Evolutionary conservation across 441 rosid species (phyloP).

Genomic region (Populus tomentosa): DNA sequence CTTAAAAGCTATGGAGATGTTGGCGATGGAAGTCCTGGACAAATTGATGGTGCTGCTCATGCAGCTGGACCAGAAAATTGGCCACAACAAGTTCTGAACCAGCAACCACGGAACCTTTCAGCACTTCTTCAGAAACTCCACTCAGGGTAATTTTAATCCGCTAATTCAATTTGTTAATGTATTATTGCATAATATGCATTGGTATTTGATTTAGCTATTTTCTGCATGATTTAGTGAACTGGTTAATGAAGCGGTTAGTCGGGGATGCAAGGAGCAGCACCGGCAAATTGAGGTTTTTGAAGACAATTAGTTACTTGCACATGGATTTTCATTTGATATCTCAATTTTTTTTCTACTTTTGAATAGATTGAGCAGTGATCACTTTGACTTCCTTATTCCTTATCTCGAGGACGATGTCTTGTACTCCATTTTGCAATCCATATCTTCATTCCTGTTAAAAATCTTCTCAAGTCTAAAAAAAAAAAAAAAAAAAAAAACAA

Average conservation of each 20-base stretch:
- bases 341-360: not conserved
- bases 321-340: constrained; percentile 2
- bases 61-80: constrained; percentile 72
- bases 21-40: constrained; percentile 61
- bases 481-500: not conserved
- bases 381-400: not conserved
- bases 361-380: constrained; percentile 7
- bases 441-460: not conserved
- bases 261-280: constrained; percentile 95
- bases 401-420: not conserved
- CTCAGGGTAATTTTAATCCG: constrained; percentile 52
- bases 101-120: constrained; percentile 85
- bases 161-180: not conserved
- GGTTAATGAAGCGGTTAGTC: constrained; percentile 81
- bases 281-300: constrained; percentile 83
- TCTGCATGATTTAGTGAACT: constrained; percentile 54
- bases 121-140: constrained; percentile 97
- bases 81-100: constrained; percentile 89
- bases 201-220: constrained; percentile 17
- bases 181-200: not conserved
- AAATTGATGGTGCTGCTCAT: constrained; percentile 39
- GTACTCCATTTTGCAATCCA: not conserved
- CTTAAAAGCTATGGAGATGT: constrained; percentile 56
- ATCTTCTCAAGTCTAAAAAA: not conserved
- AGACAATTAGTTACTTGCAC: constrained; percentile 2